These are phyloP conservation scores for Lodderomyces margitis DNA, from an alignment of 1,139 yeast genomes.

Conservation along the genomic window DNA sequence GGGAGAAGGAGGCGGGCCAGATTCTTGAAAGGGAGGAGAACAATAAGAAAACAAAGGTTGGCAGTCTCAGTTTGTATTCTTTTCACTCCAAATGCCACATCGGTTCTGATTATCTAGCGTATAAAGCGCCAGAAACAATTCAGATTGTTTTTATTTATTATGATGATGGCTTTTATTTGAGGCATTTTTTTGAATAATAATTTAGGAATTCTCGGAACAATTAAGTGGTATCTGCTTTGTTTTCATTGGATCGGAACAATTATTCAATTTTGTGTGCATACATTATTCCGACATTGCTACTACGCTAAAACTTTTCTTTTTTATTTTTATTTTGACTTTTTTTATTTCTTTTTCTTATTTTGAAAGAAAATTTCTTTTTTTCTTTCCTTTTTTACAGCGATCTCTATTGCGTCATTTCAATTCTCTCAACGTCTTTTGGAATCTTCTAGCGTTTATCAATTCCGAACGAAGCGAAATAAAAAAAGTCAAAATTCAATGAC, in stretches of 20 bases:
- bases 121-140: background rate
- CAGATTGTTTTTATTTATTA: background rate
- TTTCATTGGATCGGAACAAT: slow-evolving; percentile 1
- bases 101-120: background rate
- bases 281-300: background rate
- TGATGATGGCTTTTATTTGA: background rate
- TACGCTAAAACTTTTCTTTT: background rate
- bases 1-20: background rate
- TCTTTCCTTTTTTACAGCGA: background rate
- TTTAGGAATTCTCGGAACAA: background rate
- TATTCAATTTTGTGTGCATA: background rate
- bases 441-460: no score
- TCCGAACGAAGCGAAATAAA: background rate
- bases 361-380: background rate
- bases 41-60: background rate
- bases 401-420: background rate
- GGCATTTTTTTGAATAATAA: background rate
- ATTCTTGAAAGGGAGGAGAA: background rate
- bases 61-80: background rate
- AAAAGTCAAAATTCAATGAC: background rate
- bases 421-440: no score
- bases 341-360: no score
- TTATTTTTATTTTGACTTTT: no score
- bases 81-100: background rate
- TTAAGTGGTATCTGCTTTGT: background rate